Conservation (phyloP, 306 rosid species). For the Cucurbita pepo region DNA sequence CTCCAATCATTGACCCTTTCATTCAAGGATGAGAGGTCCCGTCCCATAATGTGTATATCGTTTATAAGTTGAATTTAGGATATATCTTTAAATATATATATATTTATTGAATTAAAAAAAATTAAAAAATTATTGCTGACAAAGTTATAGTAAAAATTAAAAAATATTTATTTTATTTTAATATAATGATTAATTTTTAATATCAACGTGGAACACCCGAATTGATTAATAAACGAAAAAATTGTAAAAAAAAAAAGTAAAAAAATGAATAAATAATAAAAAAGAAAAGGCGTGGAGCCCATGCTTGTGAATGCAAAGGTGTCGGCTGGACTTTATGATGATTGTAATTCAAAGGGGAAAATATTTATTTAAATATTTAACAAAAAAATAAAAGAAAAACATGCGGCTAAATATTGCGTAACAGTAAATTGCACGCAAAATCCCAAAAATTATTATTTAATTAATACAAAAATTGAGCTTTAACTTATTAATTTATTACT, state of each 20-base stretch:
- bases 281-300: constrained; percentile 14
- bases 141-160: too few species aligned
- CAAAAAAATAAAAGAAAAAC: neutral
- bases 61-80: neutral
- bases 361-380: neutral
- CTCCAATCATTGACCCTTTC: neutral
- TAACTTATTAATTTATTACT: neutral
- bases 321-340: constrained; percentile 21
- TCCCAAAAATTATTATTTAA: neutral
- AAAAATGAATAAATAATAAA: neutral
- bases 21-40: neutral
- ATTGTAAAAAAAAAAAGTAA: neutral
- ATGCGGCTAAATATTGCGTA: constrained; percentile 2
- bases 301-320: constrained; percentile 10
- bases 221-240: too few species aligned
- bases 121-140: too few species aligned
- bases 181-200: too few species aligned
- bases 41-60: neutral
- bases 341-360: neutral
- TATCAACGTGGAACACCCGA: too few species aligned
- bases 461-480: neutral
- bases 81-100: too few species aligned
- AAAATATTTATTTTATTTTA: too few species aligned
- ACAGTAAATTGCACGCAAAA: constrained; percentile 1
- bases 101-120: too few species aligned